Evolutionary conservation across 2,329 filamentous ascomycete genomes (phyloP), one percentile per base, ranked within the genome.

Genomic region (Fusarium avenaceum): DNA sequence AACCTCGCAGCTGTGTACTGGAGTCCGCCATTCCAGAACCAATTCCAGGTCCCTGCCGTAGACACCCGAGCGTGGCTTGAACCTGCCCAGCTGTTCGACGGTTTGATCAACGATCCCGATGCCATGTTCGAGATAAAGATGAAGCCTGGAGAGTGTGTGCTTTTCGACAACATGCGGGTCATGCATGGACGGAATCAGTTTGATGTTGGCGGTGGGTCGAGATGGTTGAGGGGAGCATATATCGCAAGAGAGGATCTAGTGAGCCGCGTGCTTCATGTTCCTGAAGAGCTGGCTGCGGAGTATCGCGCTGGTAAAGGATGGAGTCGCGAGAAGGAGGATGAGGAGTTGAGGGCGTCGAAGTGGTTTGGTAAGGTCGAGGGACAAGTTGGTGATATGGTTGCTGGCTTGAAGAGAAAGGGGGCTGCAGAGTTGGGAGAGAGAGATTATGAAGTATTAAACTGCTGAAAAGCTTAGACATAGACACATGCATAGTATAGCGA

Each of bases 141-240:
- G 78, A 82, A 88, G 54, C 89, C 92, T 6, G 96, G 95, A 4
- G 92, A 97, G 74, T 97, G 93, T 76, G 94, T 94, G 14, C 85
- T 99, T n/a, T 98, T 99, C 76, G 91, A 97, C 76, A 98, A 98
- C 76, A 81, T 89, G 61, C 85, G 95, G 19, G 84, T 97, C n/a
- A 79, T 97, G 75, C 96, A 98, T 81, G 95, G 94, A 1, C 84
- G 96, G 6, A 86, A 84, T 17, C 87, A 89, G 30, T 98, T 98
- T 78, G 89, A 95, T 75, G 67, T 74, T 0, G 80, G 80, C 0
- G 84, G 85, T 8, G 92, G 92, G 1, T 86, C 89, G 64, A 84
- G 95, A 52, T 97, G 93, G 92, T 80, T 98, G 55, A 92, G 92
- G 71, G 96, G 96, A 6, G 87, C 92, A 0, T 99, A 98, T 79